Evolutionary conservation across 2,329 filamentous ascomycete genomes (phyloP).

Genomic region (Tothia fuscella): DNA sequence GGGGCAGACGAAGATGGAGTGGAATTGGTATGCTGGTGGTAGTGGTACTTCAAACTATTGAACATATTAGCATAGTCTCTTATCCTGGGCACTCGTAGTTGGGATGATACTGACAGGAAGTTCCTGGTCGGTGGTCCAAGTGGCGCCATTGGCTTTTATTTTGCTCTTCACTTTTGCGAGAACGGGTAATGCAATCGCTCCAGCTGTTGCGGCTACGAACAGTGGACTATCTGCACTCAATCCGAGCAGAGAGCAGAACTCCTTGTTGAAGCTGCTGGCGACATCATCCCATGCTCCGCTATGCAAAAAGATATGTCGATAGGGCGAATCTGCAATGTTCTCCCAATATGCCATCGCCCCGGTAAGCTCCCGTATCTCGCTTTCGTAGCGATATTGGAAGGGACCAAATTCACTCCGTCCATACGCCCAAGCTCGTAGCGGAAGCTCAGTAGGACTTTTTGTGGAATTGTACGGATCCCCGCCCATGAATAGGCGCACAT

Average conservation of each 20-base stretch:
- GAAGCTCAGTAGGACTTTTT: constrained; percentile 27
- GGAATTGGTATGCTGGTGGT: constrained; percentile 59
- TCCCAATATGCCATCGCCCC: constrained; percentile 68
- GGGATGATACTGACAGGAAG: constrained; percentile 55
- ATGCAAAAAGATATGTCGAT: constrained; percentile 65
- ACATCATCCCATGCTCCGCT: constrained; percentile 67
- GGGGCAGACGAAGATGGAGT: constrained; percentile 95
- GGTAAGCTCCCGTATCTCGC: constrained; percentile 70
- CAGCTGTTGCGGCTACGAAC: constrained; percentile 84
- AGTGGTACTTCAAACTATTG: constrained; percentile 51
- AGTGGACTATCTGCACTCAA: constrained; percentile 85
- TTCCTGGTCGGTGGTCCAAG: constrained; percentile 89
- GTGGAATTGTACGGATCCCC: constrained; percentile 35
- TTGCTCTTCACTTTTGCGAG: constrained; percentile 80
- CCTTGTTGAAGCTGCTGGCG: constrained; percentile 74
- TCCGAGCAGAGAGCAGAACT: constrained; percentile 86
- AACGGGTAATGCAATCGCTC: constrained; percentile 79
- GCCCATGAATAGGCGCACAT: constrained; percentile 74
- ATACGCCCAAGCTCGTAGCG: constrained; percentile 59
- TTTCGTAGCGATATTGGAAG: constrained; percentile 63
- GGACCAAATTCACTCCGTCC: constrained; percentile 60
- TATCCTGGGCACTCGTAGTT: constrained; percentile 24
- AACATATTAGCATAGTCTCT: not conserved
- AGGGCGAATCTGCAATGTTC: constrained; percentile 67
- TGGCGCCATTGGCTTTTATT: constrained; percentile 78